These are phyloP conservation scores for Nakazawaea anatomiae DNA, from an alignment of 805 yeast genomes.

Conservation along the genomic window DNA sequence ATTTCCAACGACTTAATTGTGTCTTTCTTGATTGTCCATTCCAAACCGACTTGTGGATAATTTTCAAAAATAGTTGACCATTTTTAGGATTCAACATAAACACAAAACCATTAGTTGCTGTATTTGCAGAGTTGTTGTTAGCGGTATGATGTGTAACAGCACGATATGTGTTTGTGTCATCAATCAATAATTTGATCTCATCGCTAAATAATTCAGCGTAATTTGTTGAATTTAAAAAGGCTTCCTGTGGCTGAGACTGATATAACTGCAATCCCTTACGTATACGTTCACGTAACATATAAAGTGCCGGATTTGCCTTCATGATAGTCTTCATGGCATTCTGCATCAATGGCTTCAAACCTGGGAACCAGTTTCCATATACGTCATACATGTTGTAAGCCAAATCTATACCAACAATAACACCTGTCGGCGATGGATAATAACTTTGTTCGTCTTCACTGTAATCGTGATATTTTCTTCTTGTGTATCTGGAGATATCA, in stretches of 20 bases:
- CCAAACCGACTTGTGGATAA: constrained; percentile 93
- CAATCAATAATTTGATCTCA: constrained; percentile 81
- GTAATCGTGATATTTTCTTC: constrained; percentile 90
- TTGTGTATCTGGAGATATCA: constrained; percentile 87
- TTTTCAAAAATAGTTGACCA: constrained; percentile 84
- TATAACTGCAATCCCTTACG: constrained; percentile 91
- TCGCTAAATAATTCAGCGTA: constrained; percentile 85
- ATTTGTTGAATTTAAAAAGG: constrained; percentile 81
- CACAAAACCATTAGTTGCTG: constrained; percentile 89
- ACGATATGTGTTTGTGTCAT: constrained; percentile 91
- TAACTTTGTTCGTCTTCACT: constrained; percentile 79
- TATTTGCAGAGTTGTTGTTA: constrained; percentile 89
- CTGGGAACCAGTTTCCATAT: constrained; percentile 97
- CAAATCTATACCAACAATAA: constrained; percentile 83
- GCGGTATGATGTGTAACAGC: constrained; percentile 87
- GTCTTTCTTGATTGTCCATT: constrained; percentile 93
- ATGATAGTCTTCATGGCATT: constrained; percentile 89
- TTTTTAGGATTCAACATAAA: constrained; percentile 85
- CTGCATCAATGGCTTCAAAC: constrained; percentile 82
- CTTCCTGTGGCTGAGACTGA: constrained; percentile 90
- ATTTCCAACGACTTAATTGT: constrained; percentile 94
- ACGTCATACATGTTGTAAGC: constrained; percentile 96
- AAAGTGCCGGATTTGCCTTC: constrained; percentile 92
- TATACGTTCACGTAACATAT: constrained; percentile 87
- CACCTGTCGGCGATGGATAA: constrained; percentile 92